Conservation (phyloP, 768 basidiomycete genomes). For the Sporobolomyces pararoseus region DNA sequence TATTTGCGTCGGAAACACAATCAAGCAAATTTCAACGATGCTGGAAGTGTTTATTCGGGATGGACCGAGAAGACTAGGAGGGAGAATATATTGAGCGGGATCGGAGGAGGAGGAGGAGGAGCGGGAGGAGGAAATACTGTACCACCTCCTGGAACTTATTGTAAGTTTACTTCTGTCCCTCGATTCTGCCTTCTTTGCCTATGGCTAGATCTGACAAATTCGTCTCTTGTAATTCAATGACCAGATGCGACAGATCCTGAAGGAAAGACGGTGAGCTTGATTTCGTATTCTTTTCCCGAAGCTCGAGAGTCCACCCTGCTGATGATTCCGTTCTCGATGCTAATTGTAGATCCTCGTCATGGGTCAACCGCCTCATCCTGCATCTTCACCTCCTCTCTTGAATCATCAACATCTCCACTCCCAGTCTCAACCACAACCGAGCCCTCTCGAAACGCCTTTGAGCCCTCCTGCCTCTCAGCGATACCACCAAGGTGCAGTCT, state of each 20-base stretch:
- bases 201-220: no score
- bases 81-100: neutral
- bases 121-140: neutral
- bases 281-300: neutral
- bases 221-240: no score
- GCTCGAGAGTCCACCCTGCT: neutral
- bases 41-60: constrained; percentile 2
- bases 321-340: neutral
- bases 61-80: constrained; percentile 21
- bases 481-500: neutral
- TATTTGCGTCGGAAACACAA: constrained; percentile 6
- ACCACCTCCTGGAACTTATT: constrained; percentile 15
- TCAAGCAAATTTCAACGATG: neutral
- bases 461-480: neutral
- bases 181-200: neutral
- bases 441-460: neutral
- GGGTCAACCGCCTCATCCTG: constrained; percentile 10
- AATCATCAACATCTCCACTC: neutral
- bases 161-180: neutral
- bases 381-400: neutral
- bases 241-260: constrained; percentile 13
- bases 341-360: constrained; percentile 20
- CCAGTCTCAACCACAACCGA: neutral
- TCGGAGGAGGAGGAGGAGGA: neutral
- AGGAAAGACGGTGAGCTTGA: neutral